phyloP scores from a whole-genome alignment of 176 grass and related monocot genomes.

The Zoysia japonica region DNA sequence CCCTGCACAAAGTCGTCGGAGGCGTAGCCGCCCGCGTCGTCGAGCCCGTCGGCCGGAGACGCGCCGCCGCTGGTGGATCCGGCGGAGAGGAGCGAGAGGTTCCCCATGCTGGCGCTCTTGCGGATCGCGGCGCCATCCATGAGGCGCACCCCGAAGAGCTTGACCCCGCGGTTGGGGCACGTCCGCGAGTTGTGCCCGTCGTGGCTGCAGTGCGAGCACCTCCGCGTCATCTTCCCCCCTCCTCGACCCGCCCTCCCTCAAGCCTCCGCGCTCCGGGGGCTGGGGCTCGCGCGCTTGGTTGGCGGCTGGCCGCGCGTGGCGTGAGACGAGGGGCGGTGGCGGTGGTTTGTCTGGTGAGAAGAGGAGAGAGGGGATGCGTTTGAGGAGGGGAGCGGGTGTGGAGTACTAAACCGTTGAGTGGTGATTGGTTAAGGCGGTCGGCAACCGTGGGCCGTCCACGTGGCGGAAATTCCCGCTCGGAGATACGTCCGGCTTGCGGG shows the following conservation, averaged over 20 bases:
- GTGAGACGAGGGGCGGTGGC: neutral
- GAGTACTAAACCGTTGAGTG: conserved; percentile 34
- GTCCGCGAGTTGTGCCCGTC: conserved; percentile 96
- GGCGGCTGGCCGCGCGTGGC: neutral
- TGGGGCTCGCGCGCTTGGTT: neutral
- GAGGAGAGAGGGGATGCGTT: neutral
- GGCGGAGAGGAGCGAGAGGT: conserved; percentile 78
- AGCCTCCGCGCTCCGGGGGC: neutral
- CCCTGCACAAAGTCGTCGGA: conserved; percentile 96
- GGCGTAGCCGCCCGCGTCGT: conserved; percentile 72
- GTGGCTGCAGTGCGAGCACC: conserved; percentile 99
- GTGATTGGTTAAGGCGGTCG: conserved; percentile 51
- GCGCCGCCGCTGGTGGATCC: conserved; percentile 80
- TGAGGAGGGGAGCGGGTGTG: neutral
- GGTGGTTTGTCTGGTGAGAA: neutral
- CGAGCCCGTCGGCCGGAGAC: conserved; percentile 69
- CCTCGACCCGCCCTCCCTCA: neutral
- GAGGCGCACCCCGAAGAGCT: conserved; percentile 90
- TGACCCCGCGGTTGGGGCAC: conserved; percentile 92
- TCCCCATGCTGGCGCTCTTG: conserved; percentile 98
- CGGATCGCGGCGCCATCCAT: conserved; percentile 84
- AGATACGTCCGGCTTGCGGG: conserved; percentile 59
- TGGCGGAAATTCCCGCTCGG: conserved; percentile 58
- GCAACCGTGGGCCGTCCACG: conserved; percentile 65
- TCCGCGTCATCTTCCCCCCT: conserved; percentile 66